Percentiles rank a stretch among this genome's conserved stretches.
Evolutionary conservation across 2,329 filamentous ascomycete genomes (phyloP).

Genomic region (Fonsecaea multimorphosa): DNA sequence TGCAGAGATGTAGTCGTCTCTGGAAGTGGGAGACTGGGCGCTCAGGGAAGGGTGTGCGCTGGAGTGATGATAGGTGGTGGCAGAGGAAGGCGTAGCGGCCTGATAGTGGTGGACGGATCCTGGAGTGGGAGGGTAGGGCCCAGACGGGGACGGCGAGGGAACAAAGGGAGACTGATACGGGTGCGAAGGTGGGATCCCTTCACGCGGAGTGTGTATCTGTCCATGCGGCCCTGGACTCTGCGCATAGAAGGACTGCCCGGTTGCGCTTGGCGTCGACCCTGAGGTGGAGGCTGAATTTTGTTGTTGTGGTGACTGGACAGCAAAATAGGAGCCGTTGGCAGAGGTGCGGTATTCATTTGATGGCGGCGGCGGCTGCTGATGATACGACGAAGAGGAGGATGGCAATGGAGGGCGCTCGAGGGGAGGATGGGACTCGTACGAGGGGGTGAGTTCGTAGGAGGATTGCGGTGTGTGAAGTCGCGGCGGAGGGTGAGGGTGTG

Average conservation of each 20-base stretch:
- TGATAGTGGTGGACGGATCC: constrained; percentile 34
- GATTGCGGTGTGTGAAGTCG: constrained; percentile 37
- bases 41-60: constrained; percentile 27
- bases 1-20: constrained; percentile 31
- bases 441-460: constrained; percentile 32
- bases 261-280: constrained; percentile 35
- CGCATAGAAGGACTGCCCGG: constrained; percentile 32
- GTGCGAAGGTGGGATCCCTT: constrained; percentile 31
- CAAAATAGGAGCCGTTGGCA: constrained; percentile 37
- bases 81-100: constrained; percentile 26
- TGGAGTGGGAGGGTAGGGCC: constrained; percentile 35
- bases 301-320: constrained; percentile 38
- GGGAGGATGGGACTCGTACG: constrained; percentile 32
- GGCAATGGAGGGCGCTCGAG: constrained; percentile 23
- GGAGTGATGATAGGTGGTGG: constrained; percentile 28
- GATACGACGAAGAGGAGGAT: constrained; percentile 19
- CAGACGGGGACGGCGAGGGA: constrained; percentile 37
- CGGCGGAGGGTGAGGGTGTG: constrained; percentile 32
- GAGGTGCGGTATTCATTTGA: constrained; percentile 34
- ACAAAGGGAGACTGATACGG: constrained; percentile 35
- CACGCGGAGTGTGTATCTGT: constrained; percentile 34
- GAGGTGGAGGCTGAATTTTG: constrained; percentile 26
- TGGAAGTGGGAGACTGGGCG: constrained; percentile 31
- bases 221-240: constrained; percentile 39
- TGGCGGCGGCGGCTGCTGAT: constrained; percentile 29